These are phyloP conservation scores for Salvia miltiorrhiza DNA, from an alignment of 257 asterid species.

Conservation along the genomic window DNA sequence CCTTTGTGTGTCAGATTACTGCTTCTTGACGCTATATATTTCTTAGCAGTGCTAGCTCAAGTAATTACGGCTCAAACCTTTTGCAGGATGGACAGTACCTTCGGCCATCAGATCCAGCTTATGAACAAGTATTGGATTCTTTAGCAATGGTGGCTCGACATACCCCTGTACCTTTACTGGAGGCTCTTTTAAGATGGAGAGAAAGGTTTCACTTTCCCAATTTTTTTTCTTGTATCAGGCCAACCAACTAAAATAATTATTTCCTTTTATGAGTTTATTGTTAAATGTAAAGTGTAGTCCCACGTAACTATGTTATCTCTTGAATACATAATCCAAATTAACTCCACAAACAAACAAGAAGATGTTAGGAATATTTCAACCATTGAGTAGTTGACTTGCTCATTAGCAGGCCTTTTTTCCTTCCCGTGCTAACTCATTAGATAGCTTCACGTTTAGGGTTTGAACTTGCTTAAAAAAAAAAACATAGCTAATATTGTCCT, in stretches of 20 bases:
- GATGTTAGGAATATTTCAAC: background rate
- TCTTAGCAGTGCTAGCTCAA: conserved; percentile 13
- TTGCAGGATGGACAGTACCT: conserved; percentile 98
- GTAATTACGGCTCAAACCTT: conserved; percentile 19
- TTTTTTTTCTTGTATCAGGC: background rate
- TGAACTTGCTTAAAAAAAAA: background rate
- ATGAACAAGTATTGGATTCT: conserved; percentile 98
- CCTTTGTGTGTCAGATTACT: conserved; percentile 1
- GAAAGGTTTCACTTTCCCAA: conserved; percentile 59
- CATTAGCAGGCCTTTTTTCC: background rate
- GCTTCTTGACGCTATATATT: background rate
- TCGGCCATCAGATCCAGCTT: conserved; percentile 98
- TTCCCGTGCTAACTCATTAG: background rate
- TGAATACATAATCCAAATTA: conserved; percentile 2
- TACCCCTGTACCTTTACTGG: conserved; percentile 94
- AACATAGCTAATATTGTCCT: background rate
- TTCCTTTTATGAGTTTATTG: conserved; percentile 3
- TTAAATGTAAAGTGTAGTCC: background rate
- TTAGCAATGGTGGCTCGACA: conserved; percentile 99
- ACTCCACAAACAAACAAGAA: background rate
- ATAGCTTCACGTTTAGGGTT: background rate
- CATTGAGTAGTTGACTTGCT: background rate
- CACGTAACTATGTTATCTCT: conserved; percentile 3
- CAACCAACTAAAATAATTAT: background rate
- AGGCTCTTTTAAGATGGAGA: conserved; percentile 97